Base-by-base conservation (phyloP, 1,139 yeast species). In the Kurtzmaniella natalensis region DNA sequence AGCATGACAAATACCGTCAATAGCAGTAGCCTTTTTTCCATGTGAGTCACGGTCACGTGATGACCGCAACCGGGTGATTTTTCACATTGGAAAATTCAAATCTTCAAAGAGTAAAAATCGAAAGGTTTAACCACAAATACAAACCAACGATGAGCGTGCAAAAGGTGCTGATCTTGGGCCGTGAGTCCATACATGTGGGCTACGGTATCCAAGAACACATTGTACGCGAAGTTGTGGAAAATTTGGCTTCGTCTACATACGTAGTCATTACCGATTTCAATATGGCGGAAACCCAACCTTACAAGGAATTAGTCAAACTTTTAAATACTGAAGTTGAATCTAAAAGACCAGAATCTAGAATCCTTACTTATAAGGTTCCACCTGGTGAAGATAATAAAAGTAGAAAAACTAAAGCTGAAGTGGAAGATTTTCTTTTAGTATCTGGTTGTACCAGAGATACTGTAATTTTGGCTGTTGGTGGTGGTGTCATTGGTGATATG, bases 401-500 rank as follows among this genome's bases (percentile, higher is more conserved):
- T 42, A 74, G 98, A 46, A 78, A 77, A 36, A 88, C 96, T 28
- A 94, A 94, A 59, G 97, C 94, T 18, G 81, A 78, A 16, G 89
- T 94, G 39, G 99, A 94, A 62, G 98, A 94, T 61, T 92, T 74
- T 61, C 65, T 94, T 53, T 72, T 94, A 44, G 54, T 64, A n/a
- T 65, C 86, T 51, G 95, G 95, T 18, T 94, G 99, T 60, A 92
- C 97, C 18, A 76, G 98, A 61, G 99, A 94, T 55, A 88, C 97
- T 3, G 89, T 94, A 18, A 80, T 94, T 38, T 62, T 94, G 38
- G 99, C 99, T 4, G 78, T 94, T 40, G 99, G 98, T 40, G 99
- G 99, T 43, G 99, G 99, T 47, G 94, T 94, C 35, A 89, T 94
- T 61, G 99, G 99, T 37, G 99, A 94, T 55, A 92, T 94, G 98